Base-by-base conservation (phyloP, 2,329 filamentous ascomycete genomes). In the Plenodomus tracheiphilus region DNA sequence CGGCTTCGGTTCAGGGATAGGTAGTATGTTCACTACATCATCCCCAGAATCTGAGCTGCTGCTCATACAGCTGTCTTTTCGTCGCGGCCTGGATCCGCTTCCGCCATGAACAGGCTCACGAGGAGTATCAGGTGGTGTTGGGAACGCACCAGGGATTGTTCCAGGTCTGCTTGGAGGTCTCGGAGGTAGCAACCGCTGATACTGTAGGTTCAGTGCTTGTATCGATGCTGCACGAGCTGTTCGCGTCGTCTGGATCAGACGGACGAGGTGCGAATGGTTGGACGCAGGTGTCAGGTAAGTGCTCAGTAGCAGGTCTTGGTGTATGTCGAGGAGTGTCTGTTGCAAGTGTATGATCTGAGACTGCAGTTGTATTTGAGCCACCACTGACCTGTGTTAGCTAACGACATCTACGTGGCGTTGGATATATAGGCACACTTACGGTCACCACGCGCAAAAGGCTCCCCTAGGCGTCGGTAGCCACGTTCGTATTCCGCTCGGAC, bases 271-370 rank as follows among this genome's bases (percentile, higher is more conserved):
- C 15, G 61, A 65, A 2, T 65, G 63, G 2, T 59, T 59, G 2
- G 61, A 58, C 8, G 65, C 56, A 19, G 59, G 56, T 3, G 56
- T 42, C 4, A 56, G 43, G 16, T 66, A 64, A 3, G 59, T 56
- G 50, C 60, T 56, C 11, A 65, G 38, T 9, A 61, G 51, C 17
- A 62, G 47, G 16, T 69, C 66, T 46, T 67, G 60, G 22, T 69
- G 65, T 28, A 68, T 65, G 16, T 45, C 53, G 21, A 71, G 50
- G 5, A 69, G 51, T 0, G 61, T 62, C 44, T 64, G 62, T 43
- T 70, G 67, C 9, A 71, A 47, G 3, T 58, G 47, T 41, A 70
- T 70, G 30, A 70, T 67, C 30, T 71, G 67, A 1, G 62, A 49
- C 30, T 70, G 67, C 1, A 71, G 57, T 32, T 69, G 64, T 21